Conservation (phyloP, 2,329 filamentous ascomycete species). For the Beauveria australis region DNA sequence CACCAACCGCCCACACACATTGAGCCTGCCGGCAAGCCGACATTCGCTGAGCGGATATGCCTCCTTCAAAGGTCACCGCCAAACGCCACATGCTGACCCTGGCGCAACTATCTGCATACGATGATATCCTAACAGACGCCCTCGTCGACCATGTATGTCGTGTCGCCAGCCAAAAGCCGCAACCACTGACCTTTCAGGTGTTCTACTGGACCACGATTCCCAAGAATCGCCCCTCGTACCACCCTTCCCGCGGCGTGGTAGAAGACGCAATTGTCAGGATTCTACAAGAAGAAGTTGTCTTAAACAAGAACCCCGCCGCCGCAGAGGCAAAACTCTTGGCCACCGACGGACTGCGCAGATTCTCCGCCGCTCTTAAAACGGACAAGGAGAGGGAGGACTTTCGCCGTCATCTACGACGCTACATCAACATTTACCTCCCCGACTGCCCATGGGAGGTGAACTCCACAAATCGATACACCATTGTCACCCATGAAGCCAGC, state of each 20-base stretch:
- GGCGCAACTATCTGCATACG: constrained; percentile 81
- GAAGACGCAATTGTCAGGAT: constrained; percentile 54
- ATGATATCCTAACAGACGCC: constrained; percentile 91
- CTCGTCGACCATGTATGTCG: constrained; percentile 87
- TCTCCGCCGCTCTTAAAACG: constrained; percentile 57
- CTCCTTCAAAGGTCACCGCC: constrained; percentile 27
- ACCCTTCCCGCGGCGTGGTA: constrained; percentile 70
- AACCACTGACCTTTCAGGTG: constrained; percentile 44
- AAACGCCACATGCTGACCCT: constrained; percentile 73
- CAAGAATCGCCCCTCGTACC: constrained; percentile 85
- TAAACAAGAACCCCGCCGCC: constrained; percentile 60
- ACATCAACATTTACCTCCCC: constrained; percentile 84
- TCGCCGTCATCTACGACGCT: constrained; percentile 74
- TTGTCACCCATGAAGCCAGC: constrained; percentile 80
- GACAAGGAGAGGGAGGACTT: constrained; percentile 83
- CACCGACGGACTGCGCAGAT: constrained; percentile 66
- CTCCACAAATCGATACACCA: constrained; percentile 90
- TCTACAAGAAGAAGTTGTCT: constrained; percentile 58
- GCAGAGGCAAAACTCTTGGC: constrained; percentile 67
- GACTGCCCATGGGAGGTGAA: constrained; percentile 91
- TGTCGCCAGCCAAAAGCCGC: constrained; percentile 15
- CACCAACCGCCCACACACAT: background rate
- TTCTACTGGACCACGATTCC: constrained; percentile 96
- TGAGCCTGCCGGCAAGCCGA: background rate
- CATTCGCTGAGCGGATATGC: constrained; percentile 21